Evolutionary conservation across 2,329 filamentous ascomycete genomes (phyloP).

Genomic region (Calonectria fujianensis): DNA sequence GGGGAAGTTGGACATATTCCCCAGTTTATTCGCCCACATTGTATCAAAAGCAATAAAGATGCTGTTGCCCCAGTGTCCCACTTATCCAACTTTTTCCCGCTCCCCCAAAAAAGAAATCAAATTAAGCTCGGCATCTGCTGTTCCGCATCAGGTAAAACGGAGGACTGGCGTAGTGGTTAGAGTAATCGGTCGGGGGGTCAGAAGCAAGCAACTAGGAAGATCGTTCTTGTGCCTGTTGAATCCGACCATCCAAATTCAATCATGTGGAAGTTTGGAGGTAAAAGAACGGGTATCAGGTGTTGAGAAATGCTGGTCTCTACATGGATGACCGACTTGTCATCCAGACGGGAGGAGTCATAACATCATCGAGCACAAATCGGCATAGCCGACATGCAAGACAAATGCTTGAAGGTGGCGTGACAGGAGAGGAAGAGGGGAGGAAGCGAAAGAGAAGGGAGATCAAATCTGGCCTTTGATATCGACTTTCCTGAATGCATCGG

Average conservation of each 20-base stretch:
- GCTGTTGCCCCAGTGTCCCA: constrained; percentile 38
- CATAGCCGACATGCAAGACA: constrained; percentile 42
- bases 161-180: constrained; percentile 48
- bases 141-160: constrained; percentile 29
- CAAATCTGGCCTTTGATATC: constrained; percentile 98
- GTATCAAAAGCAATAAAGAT: constrained; percentile 37
- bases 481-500: constrained; percentile 87
- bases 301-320: constrained; percentile 49
- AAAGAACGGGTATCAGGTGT: constrained; percentile 52
- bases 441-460: constrained; percentile 55
- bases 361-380: constrained; percentile 46
- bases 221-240: constrained; percentile 23
- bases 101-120: constrained; percentile 30
- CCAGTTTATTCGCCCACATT: neutral
- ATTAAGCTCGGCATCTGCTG: constrained; percentile 38
- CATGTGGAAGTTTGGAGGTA: constrained; percentile 45
- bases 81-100: constrained; percentile 48
- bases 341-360: constrained; percentile 46
- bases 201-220: constrained; percentile 35
- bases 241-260: constrained; percentile 37
- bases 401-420: constrained; percentile 37
- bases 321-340: constrained; percentile 48
- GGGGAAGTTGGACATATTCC: constrained; percentile 9
- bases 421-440: constrained; percentile 23
- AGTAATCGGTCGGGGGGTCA: constrained; percentile 50